These are phyloP conservation scores for Cryphonectria parasitica DNA, from an alignment of 2,329 filamentous ascomycete genomes.

Conservation along the genomic window DNA sequence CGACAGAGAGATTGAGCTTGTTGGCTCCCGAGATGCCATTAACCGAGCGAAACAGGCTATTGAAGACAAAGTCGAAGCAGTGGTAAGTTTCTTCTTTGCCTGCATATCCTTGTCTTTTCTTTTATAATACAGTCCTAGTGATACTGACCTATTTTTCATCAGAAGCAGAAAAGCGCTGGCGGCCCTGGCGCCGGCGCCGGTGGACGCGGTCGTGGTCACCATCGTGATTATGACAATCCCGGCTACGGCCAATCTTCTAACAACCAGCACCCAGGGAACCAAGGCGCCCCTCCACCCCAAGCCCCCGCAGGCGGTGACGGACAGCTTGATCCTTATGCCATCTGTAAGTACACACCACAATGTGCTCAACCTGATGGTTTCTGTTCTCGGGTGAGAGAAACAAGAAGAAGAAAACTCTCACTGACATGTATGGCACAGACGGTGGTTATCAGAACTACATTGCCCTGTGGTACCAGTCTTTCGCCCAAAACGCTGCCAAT, in stretches of 20 bases:
- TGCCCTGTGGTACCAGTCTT: conserved; percentile 78
- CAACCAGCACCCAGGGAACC: conserved; percentile 49
- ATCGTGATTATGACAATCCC: conserved; percentile 60
- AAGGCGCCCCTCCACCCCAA: conserved; percentile 45
- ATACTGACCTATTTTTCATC: conserved; percentile 38
- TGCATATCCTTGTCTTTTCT: not conserved
- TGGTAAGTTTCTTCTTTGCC: conserved; percentile 59
- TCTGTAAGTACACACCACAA: conserved; percentile 56
- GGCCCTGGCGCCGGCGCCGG: conserved; percentile 49
- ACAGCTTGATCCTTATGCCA: conserved; percentile 71
- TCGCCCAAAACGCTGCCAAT: conserved; percentile 42
- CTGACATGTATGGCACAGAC: conserved; percentile 51
- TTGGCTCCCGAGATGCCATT: conserved; percentile 78
- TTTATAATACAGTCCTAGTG: not conserved
- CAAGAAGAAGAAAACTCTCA: not conserved
- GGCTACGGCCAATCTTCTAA: conserved; percentile 55
- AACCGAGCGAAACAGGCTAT: conserved; percentile 81
- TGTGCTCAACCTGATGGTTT: not conserved
- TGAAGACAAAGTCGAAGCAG: conserved; percentile 88
- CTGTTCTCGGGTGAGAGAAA: not conserved
- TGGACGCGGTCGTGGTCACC: conserved; percentile 39
- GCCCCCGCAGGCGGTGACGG: conserved; percentile 50
- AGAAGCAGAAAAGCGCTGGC: conserved; percentile 60
- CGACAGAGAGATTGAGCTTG: conserved; percentile 84
- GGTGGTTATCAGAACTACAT: conserved; percentile 83